These are phyloP conservation scores for Volutella citrinella DNA, from an alignment of 2,329 filamentous ascomycete species.

Conservation along the genomic window DNA sequence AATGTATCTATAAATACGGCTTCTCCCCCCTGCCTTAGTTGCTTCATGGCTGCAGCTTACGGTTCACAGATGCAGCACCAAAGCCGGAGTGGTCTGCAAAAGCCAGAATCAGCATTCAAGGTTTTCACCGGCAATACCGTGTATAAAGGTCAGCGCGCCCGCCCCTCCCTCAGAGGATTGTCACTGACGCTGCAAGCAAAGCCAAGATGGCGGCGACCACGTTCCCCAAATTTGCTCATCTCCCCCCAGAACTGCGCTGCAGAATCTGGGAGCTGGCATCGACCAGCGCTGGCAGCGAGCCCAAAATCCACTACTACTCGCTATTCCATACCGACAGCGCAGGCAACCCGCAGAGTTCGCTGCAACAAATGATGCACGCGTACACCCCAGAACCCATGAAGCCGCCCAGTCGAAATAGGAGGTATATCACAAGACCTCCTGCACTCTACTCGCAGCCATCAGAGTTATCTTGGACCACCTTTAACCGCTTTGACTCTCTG, in stretches of 20 bases:
- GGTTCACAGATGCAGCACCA: too few species aligned
- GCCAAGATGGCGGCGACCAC: too few species aligned
- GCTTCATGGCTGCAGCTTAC: too few species aligned
- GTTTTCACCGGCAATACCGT: too few species aligned
- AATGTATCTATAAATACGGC: too few species aligned
- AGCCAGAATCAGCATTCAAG: too few species aligned
- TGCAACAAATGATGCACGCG: not conserved
- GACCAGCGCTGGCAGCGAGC: constrained; percentile 2
- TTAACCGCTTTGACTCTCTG: constrained; percentile 1
- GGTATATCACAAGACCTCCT: not conserved
- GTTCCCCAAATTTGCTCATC: constrained; percentile 1
- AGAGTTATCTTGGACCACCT: not conserved
- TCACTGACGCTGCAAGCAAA: too few species aligned
- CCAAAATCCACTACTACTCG: constrained; percentile 5
- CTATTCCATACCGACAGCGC: constrained; percentile 1
- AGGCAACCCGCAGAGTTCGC: not conserved
- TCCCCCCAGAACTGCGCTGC: not conserved
- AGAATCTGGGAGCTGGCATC: constrained; percentile 4
- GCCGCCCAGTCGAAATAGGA: not conserved
- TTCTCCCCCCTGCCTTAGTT: too few species aligned
- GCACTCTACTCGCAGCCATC: not conserved
- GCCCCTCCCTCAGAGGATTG: too few species aligned
- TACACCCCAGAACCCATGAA: not conserved
- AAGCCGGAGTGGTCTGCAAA: too few species aligned
- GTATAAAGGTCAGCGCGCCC: too few species aligned